phyloP scores from a whole-genome alignment of 805 yeast genomes.

The Clavispora fructus region DNA sequence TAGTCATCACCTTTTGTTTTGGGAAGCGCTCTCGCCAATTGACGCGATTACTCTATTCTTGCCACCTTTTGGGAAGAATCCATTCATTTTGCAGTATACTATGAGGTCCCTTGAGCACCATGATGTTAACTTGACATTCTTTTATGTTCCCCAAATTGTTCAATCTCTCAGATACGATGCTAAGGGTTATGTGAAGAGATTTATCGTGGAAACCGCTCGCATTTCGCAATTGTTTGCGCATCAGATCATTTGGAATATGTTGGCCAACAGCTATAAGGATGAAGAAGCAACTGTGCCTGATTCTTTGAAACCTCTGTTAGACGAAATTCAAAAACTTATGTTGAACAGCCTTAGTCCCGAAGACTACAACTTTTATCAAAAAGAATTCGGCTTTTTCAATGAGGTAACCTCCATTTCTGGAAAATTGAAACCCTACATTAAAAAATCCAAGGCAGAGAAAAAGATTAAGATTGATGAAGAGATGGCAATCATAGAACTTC shows the following conservation, averaged over 20 bases:
- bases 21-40: slow-evolving; percentile 76
- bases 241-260: slow-evolving; percentile 97
- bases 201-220: slow-evolving; percentile 86
- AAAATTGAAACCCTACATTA: slow-evolving; percentile 88
- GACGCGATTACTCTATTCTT: slow-evolving; percentile 79
- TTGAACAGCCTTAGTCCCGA: slow-evolving; percentile 50
- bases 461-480: slow-evolving; percentile 95
- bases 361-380: slow-evolving; percentile 66
- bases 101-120: slow-evolving; percentile 86
- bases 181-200: slow-evolving; percentile 80
- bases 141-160: slow-evolving; percentile 97
- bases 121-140: slow-evolving; percentile 83
- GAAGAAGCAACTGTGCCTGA: slow-evolving; percentile 83
- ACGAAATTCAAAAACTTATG: slow-evolving; percentile 64
- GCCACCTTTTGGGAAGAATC: slow-evolving; percentile 64
- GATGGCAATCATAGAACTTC: slow-evolving; percentile 70
- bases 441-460: slow-evolving; percentile 92
- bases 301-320: slow-evolving; percentile 75
- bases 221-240: slow-evolving; percentile 91
- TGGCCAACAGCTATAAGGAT: slow-evolving; percentile 86
- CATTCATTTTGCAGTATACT: slow-evolving; percentile 75
- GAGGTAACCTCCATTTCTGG: slow-evolving; percentile 94
- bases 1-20: slow-evolving; percentile 46
- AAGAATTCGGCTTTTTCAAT: slow-evolving; percentile 83
- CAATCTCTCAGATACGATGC: slow-evolving; percentile 82